phyloP scores from a whole-genome alignment of 345 rosid genomes.

The Rubroshorea leprosula region DNA sequence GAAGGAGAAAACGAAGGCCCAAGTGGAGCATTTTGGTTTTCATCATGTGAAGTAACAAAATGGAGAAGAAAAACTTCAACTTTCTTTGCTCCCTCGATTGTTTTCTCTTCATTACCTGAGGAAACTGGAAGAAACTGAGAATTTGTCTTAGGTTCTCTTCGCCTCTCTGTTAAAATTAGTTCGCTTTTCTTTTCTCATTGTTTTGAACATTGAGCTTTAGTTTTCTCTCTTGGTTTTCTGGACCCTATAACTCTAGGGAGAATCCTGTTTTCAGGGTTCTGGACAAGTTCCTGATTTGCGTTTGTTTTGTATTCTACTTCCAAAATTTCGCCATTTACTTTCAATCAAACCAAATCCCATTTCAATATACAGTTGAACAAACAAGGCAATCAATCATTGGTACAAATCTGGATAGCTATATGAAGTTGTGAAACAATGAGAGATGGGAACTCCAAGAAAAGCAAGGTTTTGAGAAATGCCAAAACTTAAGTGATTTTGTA shows the following conservation, averaged over 20 bases:
- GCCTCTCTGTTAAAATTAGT: constrained; percentile 8
- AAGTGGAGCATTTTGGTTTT: constrained; percentile 25
- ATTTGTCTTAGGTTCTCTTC: constrained; percentile 17
- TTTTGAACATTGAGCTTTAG: constrained; percentile 7
- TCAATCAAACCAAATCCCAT: constrained; percentile 15
- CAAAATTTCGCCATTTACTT: constrained; percentile 3
- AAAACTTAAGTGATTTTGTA: constrained; percentile 11
- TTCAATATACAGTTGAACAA: background rate
- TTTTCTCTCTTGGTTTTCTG: constrained; percentile 7
- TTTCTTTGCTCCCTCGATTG: constrained; percentile 21
- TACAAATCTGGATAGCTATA: constrained; percentile 26
- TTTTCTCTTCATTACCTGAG: constrained; percentile 28
- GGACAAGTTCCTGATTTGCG: constrained; percentile 8
- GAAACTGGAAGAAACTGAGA: constrained; percentile 22
- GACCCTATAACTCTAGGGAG: background rate
- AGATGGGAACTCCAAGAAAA: constrained; percentile 70
- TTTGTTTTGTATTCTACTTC: background rate
- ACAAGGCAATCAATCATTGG: constrained; percentile 11
- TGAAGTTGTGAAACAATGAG: constrained; percentile 76
- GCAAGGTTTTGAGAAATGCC: constrained; percentile 53
- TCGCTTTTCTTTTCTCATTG: constrained; percentile 5
- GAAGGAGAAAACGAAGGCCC: constrained; percentile 9
- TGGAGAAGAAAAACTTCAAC: constrained; percentile 26
- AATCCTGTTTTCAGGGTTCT: constrained; percentile 12
- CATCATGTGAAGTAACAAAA: constrained; percentile 18